phyloP scores from a whole-genome alignment of 179 eudicot species.

The Silene vulgaris region DNA sequence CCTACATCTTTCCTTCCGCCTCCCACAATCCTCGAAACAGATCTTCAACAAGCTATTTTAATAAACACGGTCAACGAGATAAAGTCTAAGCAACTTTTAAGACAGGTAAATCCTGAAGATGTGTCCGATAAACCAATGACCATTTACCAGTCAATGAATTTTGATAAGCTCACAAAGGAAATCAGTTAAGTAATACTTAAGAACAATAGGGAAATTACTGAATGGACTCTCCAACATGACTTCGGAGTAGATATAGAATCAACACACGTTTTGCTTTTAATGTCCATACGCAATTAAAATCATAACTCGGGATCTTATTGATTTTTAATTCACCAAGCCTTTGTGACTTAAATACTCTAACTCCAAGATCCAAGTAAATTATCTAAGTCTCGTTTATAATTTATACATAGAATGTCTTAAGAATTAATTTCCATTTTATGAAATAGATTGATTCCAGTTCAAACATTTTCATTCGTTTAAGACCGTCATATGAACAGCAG shows the following conservation, averaged over 20 bases:
- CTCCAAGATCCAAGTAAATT: no score
- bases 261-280: background rate
- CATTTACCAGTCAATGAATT: background rate
- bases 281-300: background rate
- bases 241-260: background rate
- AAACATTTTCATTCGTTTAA: background rate
- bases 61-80: background rate
- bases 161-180: background rate
- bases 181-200: background rate
- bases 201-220: background rate
- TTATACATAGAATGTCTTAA: no score
- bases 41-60: background rate
- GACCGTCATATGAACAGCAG: background rate
- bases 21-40: background rate
- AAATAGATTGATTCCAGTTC: background rate
- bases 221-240: background rate
- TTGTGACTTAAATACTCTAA: no score
- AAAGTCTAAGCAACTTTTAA: background rate
- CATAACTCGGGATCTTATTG: no score
- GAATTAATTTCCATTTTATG: background rate
- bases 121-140: no score
- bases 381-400: no score
- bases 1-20: background rate
- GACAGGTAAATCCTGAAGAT: background rate
- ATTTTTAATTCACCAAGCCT: no score